Evolutionary conservation across 106 monocot species (phyloP), one percentile per base, ranked within the genome.

Genomic region (Agapanthus africanus): DNA sequence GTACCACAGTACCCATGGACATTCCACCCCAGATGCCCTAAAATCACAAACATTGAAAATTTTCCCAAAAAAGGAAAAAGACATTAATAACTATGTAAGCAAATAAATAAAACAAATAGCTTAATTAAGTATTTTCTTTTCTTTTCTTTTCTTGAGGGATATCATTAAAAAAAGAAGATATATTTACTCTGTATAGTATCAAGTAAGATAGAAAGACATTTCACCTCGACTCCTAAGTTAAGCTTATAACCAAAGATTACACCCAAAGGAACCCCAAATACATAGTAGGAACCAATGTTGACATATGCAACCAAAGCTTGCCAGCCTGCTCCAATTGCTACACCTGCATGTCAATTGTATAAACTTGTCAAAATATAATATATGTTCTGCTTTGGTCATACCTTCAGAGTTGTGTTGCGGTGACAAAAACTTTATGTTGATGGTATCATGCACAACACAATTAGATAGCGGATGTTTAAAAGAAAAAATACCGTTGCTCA

Each of bases 241-340:
- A 77, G 40, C 31, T 27, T 33, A 8, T 72, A 76, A 25, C 72
- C 76, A 16, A 77, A 4, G 14, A 64, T n/a, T 27, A 77, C 51
- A 4, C 76, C 76, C 3, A 76, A 14, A 31, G 76, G 76, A 37
- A 81, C 31, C 0, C 81, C 76, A 27, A 81, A 47, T 10, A 69
- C 11, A 37, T 81, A 81, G 35, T 81, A 81, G 27, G 73, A 54
- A 26, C 59, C 77, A 22, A 81, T 73, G 69, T 81, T 81, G 14
- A 77, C 56, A 59, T 81, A 81, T 28, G 81, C 81, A 41, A 81
- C 72, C 11, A 62, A 4, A 16, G 76, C 81, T 56, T 81, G 81
- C 81, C 81, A 81, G 33, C 81, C 81, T 35, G 81, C 76, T 69
- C 81, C 81, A 47, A 81, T 69, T 42, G 81, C 81, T 40, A 81